These are phyloP conservation scores for Xylaria sp. DNA, from an alignment of 495 filamentous ascomycete species.

Conservation along the genomic window DNA sequence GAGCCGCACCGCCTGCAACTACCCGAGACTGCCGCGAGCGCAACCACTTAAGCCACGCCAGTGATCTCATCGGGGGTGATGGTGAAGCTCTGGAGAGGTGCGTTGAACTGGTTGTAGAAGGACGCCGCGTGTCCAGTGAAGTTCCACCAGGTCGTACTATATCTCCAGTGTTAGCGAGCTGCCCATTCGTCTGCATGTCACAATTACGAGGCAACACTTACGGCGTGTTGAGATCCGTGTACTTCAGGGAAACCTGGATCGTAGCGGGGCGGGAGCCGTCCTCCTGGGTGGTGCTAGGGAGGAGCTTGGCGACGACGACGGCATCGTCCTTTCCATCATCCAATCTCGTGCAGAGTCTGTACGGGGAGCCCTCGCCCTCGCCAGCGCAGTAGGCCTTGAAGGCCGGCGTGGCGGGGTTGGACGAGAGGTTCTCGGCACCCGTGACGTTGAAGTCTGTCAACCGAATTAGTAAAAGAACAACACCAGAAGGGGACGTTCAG, in stretches of 20 bases:
- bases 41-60: conserved; percentile 37
- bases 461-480: conserved; percentile 7
- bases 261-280: conserved; percentile 33
- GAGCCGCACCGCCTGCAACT: conserved; percentile 25
- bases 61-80: conserved; percentile 38
- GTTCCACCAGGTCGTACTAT: conserved; percentile 43
- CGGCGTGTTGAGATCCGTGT: conserved; percentile 33
- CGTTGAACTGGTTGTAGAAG: conserved; percentile 36
- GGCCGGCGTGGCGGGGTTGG: conserved; percentile 33
- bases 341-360: conserved; percentile 30
- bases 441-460: conserved; percentile 39
- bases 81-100: conserved; percentile 39
- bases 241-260: conserved; percentile 40
- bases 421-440: conserved; percentile 29
- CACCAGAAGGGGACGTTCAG: not conserved
- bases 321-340: conserved; percentile 30
- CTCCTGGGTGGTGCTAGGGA: conserved; percentile 27
- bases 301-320: conserved; percentile 37
- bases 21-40: conserved; percentile 17
- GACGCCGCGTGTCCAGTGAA: conserved; percentile 40
- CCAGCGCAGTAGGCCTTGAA: conserved; percentile 41
- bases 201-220: conserved; percentile 25
- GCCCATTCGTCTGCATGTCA: not conserved
- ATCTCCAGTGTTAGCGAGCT: conserved; percentile 14
- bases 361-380: conserved; percentile 37